These are phyloP conservation scores for Alternaria panax DNA, from an alignment of 2,329 filamentous ascomycete genomes.

Conservation along the genomic window DNA sequence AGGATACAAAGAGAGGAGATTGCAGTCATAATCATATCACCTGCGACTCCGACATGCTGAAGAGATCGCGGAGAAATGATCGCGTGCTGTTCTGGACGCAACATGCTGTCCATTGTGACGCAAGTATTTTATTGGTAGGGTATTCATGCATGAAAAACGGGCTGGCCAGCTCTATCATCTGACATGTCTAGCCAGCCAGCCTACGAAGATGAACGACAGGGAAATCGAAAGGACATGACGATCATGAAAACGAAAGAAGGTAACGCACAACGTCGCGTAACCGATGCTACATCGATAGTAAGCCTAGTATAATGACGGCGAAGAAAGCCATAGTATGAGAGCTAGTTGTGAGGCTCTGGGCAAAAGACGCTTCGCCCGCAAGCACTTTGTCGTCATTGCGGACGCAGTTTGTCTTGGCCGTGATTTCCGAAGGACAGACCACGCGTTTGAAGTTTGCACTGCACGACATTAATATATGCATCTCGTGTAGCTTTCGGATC, in stretches of 20 bases:
- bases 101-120: slow-evolving; percentile 19
- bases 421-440: slow-evolving; percentile 44
- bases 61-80: slow-evolving; percentile 15
- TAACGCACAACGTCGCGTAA: slow-evolving; percentile 30
- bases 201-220: slow-evolving; percentile 8
- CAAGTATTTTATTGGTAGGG: slow-evolving; percentile 35
- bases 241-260: slow-evolving; percentile 23
- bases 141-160: slow-evolving; percentile 45
- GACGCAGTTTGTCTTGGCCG: slow-evolving; percentile 43
- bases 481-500: slow-evolving; percentile 6
- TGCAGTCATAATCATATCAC: slow-evolving; percentile 6
- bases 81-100: slow-evolving; percentile 9
- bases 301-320: slow-evolving; percentile 28
- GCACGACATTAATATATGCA: slow-evolving; percentile 31
- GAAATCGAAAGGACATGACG: slow-evolving; percentile 28
- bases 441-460: slow-evolving; percentile 50
- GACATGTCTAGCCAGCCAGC: slow-evolving; percentile 21
- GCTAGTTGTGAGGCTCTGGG: slow-evolving; percentile 22
- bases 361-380: slow-evolving; percentile 22
- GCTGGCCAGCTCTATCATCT: slow-evolving; percentile 31
- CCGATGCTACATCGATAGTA: slow-evolving; percentile 37
- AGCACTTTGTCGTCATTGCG: slow-evolving; percentile 44
- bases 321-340: slow-evolving; percentile 20
- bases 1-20: not conserved
- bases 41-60: slow-evolving; percentile 17